Conservation (phyloP, 306 rosid genomes). For the Sechiopsis laciniata region DNA sequence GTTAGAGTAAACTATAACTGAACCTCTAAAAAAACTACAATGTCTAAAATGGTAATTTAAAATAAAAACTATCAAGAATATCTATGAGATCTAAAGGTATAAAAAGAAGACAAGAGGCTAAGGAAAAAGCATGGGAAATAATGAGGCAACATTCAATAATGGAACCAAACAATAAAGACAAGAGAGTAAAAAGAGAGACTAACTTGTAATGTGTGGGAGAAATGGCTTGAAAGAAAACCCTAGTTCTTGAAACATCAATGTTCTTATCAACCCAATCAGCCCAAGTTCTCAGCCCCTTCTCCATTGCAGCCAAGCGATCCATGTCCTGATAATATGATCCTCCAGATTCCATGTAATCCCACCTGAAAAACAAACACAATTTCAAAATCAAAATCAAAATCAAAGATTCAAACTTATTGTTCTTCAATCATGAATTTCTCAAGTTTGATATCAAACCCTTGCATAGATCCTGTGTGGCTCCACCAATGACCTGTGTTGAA, state of each 20-base stretch:
- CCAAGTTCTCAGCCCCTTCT: conserved; percentile 79
- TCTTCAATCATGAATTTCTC: background rate
- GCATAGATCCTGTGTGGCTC: conserved; percentile 74
- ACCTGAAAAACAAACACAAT: conserved; percentile 41
- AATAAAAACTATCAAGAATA: too few species aligned
- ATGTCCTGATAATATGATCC: conserved; percentile 67
- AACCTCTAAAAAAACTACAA: background rate
- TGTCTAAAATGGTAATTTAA: background rate
- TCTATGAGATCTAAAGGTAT: background rate
- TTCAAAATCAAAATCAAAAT: background rate
- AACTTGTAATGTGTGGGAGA: conserved; percentile 87
- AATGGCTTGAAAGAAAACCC: conserved; percentile 67
- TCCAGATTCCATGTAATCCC: conserved; percentile 85
- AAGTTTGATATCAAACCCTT: conserved; percentile 43
- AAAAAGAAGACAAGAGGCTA: background rate
- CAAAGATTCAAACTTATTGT: background rate
- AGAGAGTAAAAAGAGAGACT: conserved; percentile 31
- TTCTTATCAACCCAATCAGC: conserved; percentile 79
- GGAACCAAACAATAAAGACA: background rate
- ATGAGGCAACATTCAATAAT: conserved; percentile 24
- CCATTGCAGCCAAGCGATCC: conserved; percentile 88
- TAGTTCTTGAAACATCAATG: conserved; percentile 55
- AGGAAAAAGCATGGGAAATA: background rate
- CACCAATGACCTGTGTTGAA: conserved; percentile 98
- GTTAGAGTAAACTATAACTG: background rate